Conservation (phyloP, 352 stramenopile species). For the Globisporangium alternatum region DNA sequence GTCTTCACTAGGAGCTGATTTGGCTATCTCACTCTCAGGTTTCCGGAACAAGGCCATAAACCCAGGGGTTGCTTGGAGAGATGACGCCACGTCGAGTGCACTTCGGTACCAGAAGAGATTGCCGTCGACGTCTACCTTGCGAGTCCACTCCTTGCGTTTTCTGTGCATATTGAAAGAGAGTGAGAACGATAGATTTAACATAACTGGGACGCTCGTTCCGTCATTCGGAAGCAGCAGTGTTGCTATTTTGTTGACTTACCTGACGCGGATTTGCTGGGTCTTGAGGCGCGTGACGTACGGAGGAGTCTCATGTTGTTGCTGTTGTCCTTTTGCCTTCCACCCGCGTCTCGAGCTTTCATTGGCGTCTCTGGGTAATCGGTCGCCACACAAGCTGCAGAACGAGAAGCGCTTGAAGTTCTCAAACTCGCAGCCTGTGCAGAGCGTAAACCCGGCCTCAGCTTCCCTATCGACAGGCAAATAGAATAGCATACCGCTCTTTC, state of each 20-base stretch:
- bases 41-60: slow-evolving; percentile 35
- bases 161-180: slow-evolving; percentile 24
- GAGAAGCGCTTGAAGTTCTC: slow-evolving; percentile 74
- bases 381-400: slow-evolving; percentile 63
- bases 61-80: slow-evolving; percentile 15
- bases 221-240: no score
- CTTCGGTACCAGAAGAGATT: slow-evolving; percentile 53
- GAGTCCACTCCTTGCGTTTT: slow-evolving; percentile 63
- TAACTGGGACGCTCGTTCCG: neutral
- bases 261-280: slow-evolving; percentile 9
- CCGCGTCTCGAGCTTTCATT: neutral
- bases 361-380: slow-evolving; percentile 31
- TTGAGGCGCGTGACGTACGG: neutral
- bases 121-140: slow-evolving; percentile 60
- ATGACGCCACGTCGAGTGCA: slow-evolving; percentile 14
- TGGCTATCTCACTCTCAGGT: neutral
- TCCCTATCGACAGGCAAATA: slow-evolving; percentile 28
- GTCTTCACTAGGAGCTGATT: neutral
- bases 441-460: slow-evolving; percentile 45
- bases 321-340: slow-evolving; percentile 11
- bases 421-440: slow-evolving; percentile 55
- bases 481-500: neutral
- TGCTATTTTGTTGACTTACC: neutral
- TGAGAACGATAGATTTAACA: slow-evolving; percentile 19
- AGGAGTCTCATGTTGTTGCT: neutral